Evolutionary conservation across 2,329 filamentous ascomycete species (phyloP).

Genomic region (Biscogniauxia marginata): DNA sequence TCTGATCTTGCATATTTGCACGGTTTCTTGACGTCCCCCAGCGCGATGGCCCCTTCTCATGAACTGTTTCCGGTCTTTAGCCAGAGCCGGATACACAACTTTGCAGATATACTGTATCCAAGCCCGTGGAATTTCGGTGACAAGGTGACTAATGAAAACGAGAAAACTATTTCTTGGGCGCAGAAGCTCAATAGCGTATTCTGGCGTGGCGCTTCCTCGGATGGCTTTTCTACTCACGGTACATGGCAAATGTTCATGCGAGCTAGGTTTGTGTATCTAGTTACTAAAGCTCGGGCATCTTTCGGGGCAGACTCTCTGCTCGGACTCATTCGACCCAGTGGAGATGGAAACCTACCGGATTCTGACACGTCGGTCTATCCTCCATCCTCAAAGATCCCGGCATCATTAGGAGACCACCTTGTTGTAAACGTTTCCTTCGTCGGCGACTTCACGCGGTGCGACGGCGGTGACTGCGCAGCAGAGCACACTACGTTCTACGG

Average conservation of each 20-base stretch:
- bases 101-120: conserved; percentile 51
- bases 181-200: conserved; percentile 49
- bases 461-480: conserved; percentile 31
- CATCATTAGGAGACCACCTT: conserved; percentile 6
- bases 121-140: conserved; percentile 40
- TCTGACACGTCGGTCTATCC: neutral
- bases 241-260: conserved; percentile 60
- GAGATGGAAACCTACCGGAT: neutral
- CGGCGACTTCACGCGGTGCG: conserved; percentile 37
- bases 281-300: conserved; percentile 35
- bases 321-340: conserved; percentile 7
- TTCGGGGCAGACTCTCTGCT: conserved; percentile 10
- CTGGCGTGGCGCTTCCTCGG: conserved; percentile 55
- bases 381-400: neutral
- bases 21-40: conserved; percentile 50
- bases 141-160: conserved; percentile 39
- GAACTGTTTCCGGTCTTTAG: conserved; percentile 55
- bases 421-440: conserved; percentile 39
- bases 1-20: conserved; percentile 48
- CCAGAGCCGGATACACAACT: conserved; percentile 53
- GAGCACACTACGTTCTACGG: conserved; percentile 35
- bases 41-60: conserved; percentile 41
- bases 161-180: conserved; percentile 43
- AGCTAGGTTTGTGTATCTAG: conserved; percentile 56
- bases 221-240: conserved; percentile 46